Evolutionary conservation across 768 basidiomycete genomes (phyloP), one percentile per base, ranked within the genome.

Genomic region (Boletellus ananas): DNA sequence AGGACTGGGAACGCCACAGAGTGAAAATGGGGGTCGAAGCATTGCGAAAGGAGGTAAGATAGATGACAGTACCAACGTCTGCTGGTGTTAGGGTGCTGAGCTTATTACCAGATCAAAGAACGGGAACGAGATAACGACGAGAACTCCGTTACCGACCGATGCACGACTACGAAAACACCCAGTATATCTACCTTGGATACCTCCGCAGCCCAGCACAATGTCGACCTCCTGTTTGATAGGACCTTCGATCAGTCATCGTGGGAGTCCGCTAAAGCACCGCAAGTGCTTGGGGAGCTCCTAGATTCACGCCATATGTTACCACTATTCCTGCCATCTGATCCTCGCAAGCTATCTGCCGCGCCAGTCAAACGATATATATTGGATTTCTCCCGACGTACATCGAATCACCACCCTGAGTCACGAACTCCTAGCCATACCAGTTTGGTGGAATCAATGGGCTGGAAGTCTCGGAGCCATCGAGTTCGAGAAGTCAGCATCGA

Each of bases 301-400:
- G 94, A 99, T 66, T 93, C 90, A 21, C 79, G 94, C 56, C 82
- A 87, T 66, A 97, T 97, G 93, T 79, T 98, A 20, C 92, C 91
- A 2, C 74, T 95, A 42, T 74, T 82, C 18, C 83, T 96, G 43
- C 94, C 94, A 7, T 82, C 84, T 17, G 84, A 92, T 65, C 84
- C 87, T 29, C 81, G 82, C 34, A 75, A 90, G 66, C 74, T 94
- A 8, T 84, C 87, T 17, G 88, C 87, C 6, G 70, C 79, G 3
- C 84, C 89, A 0, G 76, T 67, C 43, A 80, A 76, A 58, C 58
- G 29, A 44, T 43, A 56, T 34, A 40, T 66, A n/a, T 43, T 49
- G 46, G 56, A 60, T 17, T 58, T 56, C 16, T 27, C 57, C 11
- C 57, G 43, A 37, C 61, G 41, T 13, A 29, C 51, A 21, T 41